Base-by-base conservation (phyloP, 2,329 filamentous ascomycete genomes). In the Raffaelea albimanens region DNA sequence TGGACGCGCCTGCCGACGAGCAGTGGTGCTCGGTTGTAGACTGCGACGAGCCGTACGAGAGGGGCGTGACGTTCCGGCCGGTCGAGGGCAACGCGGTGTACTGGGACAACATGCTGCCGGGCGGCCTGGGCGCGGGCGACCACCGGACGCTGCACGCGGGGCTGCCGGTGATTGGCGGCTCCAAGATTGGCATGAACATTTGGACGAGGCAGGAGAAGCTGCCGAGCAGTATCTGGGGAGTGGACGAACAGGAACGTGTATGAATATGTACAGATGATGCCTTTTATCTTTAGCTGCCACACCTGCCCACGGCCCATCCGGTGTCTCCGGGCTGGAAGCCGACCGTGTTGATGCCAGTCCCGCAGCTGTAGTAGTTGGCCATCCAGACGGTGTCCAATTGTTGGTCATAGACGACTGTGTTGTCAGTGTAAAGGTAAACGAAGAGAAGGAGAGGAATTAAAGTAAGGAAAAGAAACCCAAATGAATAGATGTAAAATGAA, bases 181-280 rank as follows among this genome's bases (percentile, higher is more conserved):
- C 63, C 36, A 74, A 75, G 58, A 65, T 73, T 47, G 71, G 71
- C 11, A 71, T 74, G 69, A 74, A 74, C 49, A 72, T 74, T 33
- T 75, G 70, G 70, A 74, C 71, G 34, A 60, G 70, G 38, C 63
- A 72, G 56, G 66, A 61, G 29, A 59, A 61, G 1, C 49, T 72
- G 23, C 34, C 34, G 34, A 29, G 25, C n/a, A 38, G 34, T 16
- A 8, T 38, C 7, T 8, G 34, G 14, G 34, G 25, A 29, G 13
- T 13, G 25, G 13, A 7, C 25, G 25, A 34, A 16, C 31, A 34
- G 9, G 31, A 34, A 34, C 10, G 16, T 16, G 31, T 10, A 9
- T 34, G 31, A 16, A 9, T 10, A 10, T 9, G 9, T 34, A 10
- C 10, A 34, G 31, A 34, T 34, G 31, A 34, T 34, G 31, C 9